These are phyloP conservation scores for Boletus vermiculosoides DNA, from an alignment of 768 basidiomycete species.

Conservation along the genomic window DNA sequence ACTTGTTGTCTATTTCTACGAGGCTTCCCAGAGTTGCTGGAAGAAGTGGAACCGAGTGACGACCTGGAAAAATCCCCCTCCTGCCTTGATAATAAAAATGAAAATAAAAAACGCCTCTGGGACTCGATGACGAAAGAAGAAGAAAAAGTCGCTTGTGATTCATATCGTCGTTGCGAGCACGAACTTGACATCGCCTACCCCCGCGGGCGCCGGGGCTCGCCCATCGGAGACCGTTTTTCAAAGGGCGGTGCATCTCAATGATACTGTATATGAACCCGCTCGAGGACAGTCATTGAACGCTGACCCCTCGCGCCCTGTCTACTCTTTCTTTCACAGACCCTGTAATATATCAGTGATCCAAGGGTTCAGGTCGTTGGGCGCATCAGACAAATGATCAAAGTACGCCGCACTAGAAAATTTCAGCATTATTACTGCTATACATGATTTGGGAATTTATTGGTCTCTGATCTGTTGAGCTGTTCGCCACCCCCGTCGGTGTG, in stretches of 20 bases:
- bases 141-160: background rate
- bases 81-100: background rate
- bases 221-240: too few relatives aligned
- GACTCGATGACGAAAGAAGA: too few relatives aligned
- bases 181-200: too few relatives aligned
- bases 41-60: background rate
- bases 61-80: background rate
- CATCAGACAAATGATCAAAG: background rate
- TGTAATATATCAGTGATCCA: background rate
- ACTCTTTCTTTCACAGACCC: background rate
- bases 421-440: background rate
- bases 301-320: background rate
- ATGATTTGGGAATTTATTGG: background rate
- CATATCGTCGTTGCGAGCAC: background rate
- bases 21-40: too few relatives aligned
- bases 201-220: too few relatives aligned
- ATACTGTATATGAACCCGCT: background rate
- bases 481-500: background rate
- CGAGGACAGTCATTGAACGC: background rate
- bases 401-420: background rate
- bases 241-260: too few relatives aligned
- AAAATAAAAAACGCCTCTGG: background rate
- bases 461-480: constrained; percentile 23
- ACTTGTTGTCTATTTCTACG: too few relatives aligned
- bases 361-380: background rate